Evolutionary conservation across 2,329 filamentous ascomycete species (phyloP), one percentile per base, ranked within the genome.

Genomic region (Colletotrichum echinochloae): DNA sequence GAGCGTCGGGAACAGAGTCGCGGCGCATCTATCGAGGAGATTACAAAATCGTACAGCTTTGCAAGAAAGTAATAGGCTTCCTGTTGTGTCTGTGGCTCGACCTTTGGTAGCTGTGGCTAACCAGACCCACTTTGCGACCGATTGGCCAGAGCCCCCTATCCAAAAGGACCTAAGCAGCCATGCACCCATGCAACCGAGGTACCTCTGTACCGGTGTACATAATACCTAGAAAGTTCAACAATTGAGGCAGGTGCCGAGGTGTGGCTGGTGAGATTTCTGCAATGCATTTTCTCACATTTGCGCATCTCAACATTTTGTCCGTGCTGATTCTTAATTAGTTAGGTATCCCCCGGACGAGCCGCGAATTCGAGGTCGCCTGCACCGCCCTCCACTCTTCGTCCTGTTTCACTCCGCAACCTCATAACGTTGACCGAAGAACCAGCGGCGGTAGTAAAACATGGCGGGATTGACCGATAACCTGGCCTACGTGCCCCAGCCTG

Each of bases 401-500:
- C 54, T 49, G 35, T 33, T 39, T 35, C 41, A 23, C 23, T n/a
- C 5, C 12, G 2, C 59, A 51, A n/a, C 9, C 16, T 6, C 9
- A 2, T 30, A 12, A 26, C 3, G 11, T 18, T 44, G 44, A 52
- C 26, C n/a, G 9, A 23, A 23, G 23, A 56, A 46, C 1, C 39
- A 71, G 26, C 35, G 30, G 46, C 33, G 30, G 55, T 73, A 51
- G 59, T 8, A 23, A 2, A 60, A 20, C n/a, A 71, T 71, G 69
- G 30, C 48, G 12, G 66, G 48, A 44, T n/a, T 82, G 23, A 74
- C 75, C 30, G 74, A 81, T 9, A 64, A 77, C n/a, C 74, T 83
- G 73, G 78, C 71, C 37, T 74, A 78, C 12, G 75, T 88, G 41
- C 87, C 87, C 41, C 82, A 82, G 73, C 74, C 79, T 37, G 80